Percentiles rank a stretch among this genome's conserved stretches.
Conservation (phyloP, 2,329 filamentous ascomycete genomes). For the Aspergillus ibericus region DNA sequence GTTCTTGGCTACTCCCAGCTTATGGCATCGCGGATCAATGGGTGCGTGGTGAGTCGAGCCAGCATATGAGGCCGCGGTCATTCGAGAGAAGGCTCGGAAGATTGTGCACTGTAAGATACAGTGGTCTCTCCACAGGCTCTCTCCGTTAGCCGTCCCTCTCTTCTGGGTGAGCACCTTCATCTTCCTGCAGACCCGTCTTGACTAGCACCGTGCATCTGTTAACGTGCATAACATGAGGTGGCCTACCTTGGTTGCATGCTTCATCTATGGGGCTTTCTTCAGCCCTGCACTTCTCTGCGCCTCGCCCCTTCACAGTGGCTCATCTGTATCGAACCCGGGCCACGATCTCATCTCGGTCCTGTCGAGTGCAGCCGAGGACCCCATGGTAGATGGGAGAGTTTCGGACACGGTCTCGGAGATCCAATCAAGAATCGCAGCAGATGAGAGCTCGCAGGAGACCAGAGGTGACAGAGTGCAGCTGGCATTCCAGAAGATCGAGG, state of each 20-base stretch:
- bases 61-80: background rate
- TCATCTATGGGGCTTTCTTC: background rate
- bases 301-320: background rate
- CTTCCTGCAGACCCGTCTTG: background rate
- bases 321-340: background rate
- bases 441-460: background rate
- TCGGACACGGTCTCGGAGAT: background rate
- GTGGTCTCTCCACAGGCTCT: background rate
- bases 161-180: background rate
- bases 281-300: background rate
- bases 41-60: background rate
- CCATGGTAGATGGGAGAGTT: background rate
- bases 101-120: background rate
- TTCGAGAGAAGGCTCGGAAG: background rate
- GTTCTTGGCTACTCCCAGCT: background rate
- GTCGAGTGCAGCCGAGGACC: background rate
- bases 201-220: background rate
- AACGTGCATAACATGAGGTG: background rate
- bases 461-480: background rate
- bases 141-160: background rate
- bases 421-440: background rate
- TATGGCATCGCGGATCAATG: background rate
- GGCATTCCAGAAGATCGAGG: slow-evolving; percentile 1
- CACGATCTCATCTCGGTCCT: slow-evolving; percentile 4
- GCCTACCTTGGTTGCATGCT: background rate